phyloP scores from a whole-genome alignment of 2,329 filamentous ascomycete species.

The Phialophora chinensis region DNA sequence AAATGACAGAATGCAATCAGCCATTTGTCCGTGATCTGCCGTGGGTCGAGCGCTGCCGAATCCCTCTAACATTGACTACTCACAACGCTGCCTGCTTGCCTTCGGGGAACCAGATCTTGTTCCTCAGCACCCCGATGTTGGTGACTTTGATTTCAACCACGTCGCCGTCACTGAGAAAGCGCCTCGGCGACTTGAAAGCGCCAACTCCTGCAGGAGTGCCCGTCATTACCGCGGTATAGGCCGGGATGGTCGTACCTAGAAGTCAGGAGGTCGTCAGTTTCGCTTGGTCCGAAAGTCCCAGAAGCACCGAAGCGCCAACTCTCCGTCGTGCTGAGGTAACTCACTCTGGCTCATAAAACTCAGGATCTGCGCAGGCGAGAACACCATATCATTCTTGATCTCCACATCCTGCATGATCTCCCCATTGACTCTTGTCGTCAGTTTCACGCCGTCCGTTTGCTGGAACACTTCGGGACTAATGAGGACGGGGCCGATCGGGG shows the following conservation, averaged over 20 bases:
- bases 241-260: constrained; percentile 53
- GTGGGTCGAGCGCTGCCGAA: background rate
- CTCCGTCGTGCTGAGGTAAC: background rate
- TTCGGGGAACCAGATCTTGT: constrained; percentile 12
- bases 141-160: constrained; percentile 18
- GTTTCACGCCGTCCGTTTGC: constrained; percentile 41
- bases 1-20: constrained; percentile 6
- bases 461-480: constrained; percentile 46
- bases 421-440: constrained; percentile 54
- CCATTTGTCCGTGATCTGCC: background rate
- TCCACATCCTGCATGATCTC: constrained; percentile 48
- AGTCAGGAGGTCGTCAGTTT: background rate
- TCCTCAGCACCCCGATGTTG: constrained; percentile 9
- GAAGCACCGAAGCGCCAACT: background rate
- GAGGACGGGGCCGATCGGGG: constrained; percentile 50
- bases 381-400: constrained; percentile 55
- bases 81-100: constrained; percentile 10
- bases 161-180: constrained; percentile 44
- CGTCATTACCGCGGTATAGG: constrained; percentile 57
- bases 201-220: constrained; percentile 55
- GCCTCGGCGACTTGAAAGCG: constrained; percentile 41
- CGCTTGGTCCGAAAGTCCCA: background rate
- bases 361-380: constrained; percentile 50
- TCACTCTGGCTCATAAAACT: constrained; percentile 51
- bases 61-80: constrained; percentile 1